Conservation (phyloP, 495 filamentous ascomycete species). For the Penicillium flavigenum region DNA sequence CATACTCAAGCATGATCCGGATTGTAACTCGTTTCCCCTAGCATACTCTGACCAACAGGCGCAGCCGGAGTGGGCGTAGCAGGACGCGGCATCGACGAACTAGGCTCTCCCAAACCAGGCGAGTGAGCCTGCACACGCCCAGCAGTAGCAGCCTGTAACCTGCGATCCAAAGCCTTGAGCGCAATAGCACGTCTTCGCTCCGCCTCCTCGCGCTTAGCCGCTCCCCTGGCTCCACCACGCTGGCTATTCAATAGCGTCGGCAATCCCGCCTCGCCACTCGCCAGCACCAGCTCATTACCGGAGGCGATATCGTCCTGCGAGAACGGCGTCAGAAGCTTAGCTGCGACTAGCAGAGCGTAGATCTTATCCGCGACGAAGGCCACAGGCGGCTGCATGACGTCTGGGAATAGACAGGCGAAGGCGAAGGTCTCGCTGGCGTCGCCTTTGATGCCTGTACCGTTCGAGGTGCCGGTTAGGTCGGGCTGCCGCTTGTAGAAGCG, state of each 20-base stretch:
- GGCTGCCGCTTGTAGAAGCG: constrained; percentile 91
- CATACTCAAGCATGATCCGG: constrained; percentile 57
- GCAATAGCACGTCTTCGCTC: constrained; percentile 87
- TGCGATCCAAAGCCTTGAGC: constrained; percentile 86
- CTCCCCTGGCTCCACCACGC: constrained; percentile 41
- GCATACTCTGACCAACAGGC: constrained; percentile 45
- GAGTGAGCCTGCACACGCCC: constrained; percentile 36
- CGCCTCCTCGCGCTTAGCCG: constrained; percentile 76
- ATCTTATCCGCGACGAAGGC: constrained; percentile 69
- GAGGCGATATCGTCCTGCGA: constrained; percentile 80
- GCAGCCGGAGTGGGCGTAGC: constrained; percentile 34
- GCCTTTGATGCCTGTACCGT: constrained; percentile 58
- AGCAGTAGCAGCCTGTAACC: constrained; percentile 77
- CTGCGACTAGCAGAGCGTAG: constrained; percentile 68
- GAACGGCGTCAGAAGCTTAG: constrained; percentile 82
- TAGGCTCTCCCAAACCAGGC: constrained; percentile 29
- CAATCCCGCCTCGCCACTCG: constrained; percentile 64
- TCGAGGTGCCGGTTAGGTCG: constrained; percentile 53
- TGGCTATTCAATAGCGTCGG: constrained; percentile 56
- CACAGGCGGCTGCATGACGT: constrained; percentile 75
- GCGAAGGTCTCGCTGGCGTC: constrained; percentile 95
- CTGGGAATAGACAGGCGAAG: constrained; percentile 93
- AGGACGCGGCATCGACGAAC: constrained; percentile 42
- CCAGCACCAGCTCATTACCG: constrained; percentile 69
- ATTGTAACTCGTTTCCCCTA: constrained; percentile 68